Base-by-base conservation (phyloP, 208 protist genomes). In the Acanthamoeba royreba region DNA sequence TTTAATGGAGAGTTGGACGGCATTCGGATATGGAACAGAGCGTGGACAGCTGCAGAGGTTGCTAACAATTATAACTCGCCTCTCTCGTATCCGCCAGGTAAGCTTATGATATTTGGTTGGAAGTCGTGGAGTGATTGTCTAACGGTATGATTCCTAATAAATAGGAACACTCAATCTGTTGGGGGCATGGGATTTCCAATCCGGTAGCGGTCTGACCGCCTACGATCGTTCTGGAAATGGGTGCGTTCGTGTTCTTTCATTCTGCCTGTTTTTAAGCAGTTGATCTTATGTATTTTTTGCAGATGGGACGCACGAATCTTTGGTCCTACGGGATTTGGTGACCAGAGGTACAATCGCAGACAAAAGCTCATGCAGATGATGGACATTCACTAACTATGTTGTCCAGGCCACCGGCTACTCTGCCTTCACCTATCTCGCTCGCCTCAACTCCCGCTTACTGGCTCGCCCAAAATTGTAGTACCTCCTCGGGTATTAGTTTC, bases 1-100 rank as follows among this genome's bases (percentile, higher is more conserved):
- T 58, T 89, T 35, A 89, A 89, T 31, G 81, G 52, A 89, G 81
- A 89, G 33, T 66, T 89, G 52, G 81, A 89, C 17, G 81, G 81
- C 9, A 89, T 89, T 28, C 46, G 81, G 33, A 89, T 89, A 17
- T 89, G 81, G 81, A 63, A 66, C 42, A 28, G 81, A 2, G 81
- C 81, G 19, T 89, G 81, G 81, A 66, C 31, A 0, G 81, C 38
- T 11, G 4, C 11, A 0, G 81, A 89, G 81, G 81, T 89, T 11
- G 31, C 46, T 3, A 28, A 42, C 0, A 89, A 89, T 31, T 89
- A 89, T 40, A 40, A 69, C 35, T 8, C 28, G 35, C 81, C 81
- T 2, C 22, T 58, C 28, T 58, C 52, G 28, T 89, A 89, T 25
- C 31, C 81, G 15, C 35, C 19, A 25, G 81, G 81, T 89, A 66